A percentile compares a stretch with the other conserved stretches of the same genome.
Evolutionary conservation across 179 eudicot genomes (phyloP).

Genomic region (Sideroxylon spinosum): DNA sequence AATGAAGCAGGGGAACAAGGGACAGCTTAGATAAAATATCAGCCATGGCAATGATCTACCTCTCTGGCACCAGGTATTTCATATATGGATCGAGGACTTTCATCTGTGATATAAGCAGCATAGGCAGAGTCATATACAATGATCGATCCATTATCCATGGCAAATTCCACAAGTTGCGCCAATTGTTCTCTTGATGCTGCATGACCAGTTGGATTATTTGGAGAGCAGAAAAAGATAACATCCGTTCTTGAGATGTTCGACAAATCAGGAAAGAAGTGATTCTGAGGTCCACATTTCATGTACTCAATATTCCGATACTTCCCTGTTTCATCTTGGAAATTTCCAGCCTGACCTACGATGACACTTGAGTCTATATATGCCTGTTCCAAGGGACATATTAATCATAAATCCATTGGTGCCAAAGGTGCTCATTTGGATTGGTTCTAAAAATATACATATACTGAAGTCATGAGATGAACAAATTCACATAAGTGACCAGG

Average conservation of each 20-base stretch:
- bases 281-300: constrained; percentile 64
- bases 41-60: constrained; percentile 30
- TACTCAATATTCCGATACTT: constrained; percentile 60
- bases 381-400: constrained; percentile 23
- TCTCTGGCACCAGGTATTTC: constrained; percentile 82
- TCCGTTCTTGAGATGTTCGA: constrained; percentile 53
- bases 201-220: constrained; percentile 92
- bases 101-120: constrained; percentile 60
- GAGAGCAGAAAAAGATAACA: constrained; percentile 81
- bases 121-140: constrained; percentile 83
- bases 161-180: constrained; percentile 61
- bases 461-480: background rate
- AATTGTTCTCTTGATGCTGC: constrained; percentile 66
- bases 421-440: background rate
- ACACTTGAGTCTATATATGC: constrained; percentile 85
- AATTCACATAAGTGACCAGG: background rate
- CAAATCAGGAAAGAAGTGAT: constrained; percentile 71
- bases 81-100: constrained; percentile 62
- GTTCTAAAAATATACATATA: background rate
- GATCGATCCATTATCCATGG: constrained; percentile 72
- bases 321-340: constrained; percentile 43
- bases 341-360: constrained; percentile 77
- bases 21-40: background rate
- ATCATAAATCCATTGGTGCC: background rate
- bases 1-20: background rate